Percentiles rank a stretch among this genome's conserved stretches.
phyloP scores from a whole-genome alignment of 257 asterid genomes.

The Capsicum rhomboideum region DNA sequence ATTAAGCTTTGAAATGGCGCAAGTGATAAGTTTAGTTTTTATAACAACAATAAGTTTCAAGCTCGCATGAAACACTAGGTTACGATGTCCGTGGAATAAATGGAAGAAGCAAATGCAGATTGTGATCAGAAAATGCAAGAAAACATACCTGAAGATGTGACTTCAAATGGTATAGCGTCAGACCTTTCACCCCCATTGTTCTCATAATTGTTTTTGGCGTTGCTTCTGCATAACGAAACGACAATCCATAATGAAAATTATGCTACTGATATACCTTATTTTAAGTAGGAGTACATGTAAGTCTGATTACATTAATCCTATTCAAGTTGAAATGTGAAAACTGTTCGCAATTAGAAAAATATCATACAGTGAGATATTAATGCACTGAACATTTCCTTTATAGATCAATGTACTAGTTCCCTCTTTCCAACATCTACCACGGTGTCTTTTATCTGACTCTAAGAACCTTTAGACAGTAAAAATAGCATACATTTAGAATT shows the following conservation, averaged over 20 bases:
- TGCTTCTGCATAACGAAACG: slow-evolving; percentile 58
- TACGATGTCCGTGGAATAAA: neutral
- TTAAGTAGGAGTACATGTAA: too few species aligned
- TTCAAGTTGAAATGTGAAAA: neutral
- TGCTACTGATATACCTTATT: neutral
- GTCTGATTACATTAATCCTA: neutral
- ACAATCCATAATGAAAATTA: neutral
- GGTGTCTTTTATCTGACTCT: neutral
- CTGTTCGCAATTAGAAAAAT: neutral
- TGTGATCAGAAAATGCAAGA: neutral
- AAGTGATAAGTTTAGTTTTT: neutral
- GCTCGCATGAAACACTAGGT: neutral
- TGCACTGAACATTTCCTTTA: neutral
- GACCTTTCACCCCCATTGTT: slow-evolving; percentile 95
- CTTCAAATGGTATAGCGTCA: slow-evolving; percentile 88
- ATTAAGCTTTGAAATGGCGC: neutral
- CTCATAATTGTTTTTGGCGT: slow-evolving; percentile 83
- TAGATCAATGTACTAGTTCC: neutral
- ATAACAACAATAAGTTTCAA: neutral
- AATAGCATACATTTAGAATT: neutral
- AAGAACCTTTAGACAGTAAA: neutral
- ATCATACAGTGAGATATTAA: neutral
- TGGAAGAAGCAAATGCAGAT: neutral
- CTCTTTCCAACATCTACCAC: neutral
- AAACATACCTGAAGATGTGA: slow-evolving; percentile 83